Base-by-base conservation (phyloP, 208 protist genomes). In the Polymyxa betae region DNA sequence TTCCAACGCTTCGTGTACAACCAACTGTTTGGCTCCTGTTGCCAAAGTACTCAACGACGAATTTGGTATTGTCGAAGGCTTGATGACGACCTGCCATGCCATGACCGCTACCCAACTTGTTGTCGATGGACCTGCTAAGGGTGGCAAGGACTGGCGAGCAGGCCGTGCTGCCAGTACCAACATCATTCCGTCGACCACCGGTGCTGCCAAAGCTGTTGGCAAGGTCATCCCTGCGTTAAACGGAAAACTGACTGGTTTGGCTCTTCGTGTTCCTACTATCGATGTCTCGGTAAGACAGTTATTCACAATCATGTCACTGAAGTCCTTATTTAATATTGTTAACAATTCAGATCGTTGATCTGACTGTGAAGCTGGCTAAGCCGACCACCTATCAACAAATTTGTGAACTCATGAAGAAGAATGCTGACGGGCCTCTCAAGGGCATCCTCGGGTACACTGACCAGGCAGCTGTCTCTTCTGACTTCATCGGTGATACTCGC, bases 61-160 rank as follows among this genome's bases (percentile, higher is more conserved):
- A 77, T 99, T 97, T 91, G 97, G 97, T 49, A 98, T 99, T 64
- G 93, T 92, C 43, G 90, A 94, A 88, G 95, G 95, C 54, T 92
- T 99, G 66, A 99, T 99, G 98, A 99, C 98, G 77, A 99, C 99
- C 78, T 97, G 99, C 87, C 99, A 99, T 95, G 96, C 99, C 32
- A 96, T 96, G 90, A 99, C 98, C 41, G 98, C 98, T 52, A 99
- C 97, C 10, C 98, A 99, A 95, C 97, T 97, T 92, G 97, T 97
- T 46, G 98, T 99, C 43, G 98, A 99, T 93, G 98, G 96, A 64
- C 96, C 97, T 90, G 97, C 38, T 24, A 45, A 91, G 89, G 89
- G 89, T 32, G 89, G 95, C 82, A 99, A 99, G 94, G 97, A 99
- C 95, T 99, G 98, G 98, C 97, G 98, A 92, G 96, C 95, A 92